Conservation (phyloP, 2,329 filamentous ascomycete species). For the Onygenales sp. region DNA sequence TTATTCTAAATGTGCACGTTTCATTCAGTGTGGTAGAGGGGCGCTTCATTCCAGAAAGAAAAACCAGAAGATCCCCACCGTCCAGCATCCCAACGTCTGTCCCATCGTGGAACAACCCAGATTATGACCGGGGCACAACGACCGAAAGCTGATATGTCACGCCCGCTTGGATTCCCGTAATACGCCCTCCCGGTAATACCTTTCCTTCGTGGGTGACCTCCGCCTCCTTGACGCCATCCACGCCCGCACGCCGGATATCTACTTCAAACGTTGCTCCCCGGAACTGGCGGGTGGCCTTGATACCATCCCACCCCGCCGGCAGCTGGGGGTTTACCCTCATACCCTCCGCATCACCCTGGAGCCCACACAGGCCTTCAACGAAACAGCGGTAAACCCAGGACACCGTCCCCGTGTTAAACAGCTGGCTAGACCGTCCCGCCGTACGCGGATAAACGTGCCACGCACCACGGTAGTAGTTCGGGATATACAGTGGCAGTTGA, state of each 20-base stretch:
- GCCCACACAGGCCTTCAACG: conserved; percentile 46
- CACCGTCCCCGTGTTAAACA: conserved; percentile 51
- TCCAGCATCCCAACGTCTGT: too few species aligned
- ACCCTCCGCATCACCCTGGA: conserved; percentile 41
- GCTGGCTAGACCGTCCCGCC: conserved; percentile 46
- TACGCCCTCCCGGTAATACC: conserved; percentile 30
- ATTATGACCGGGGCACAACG: conserved; percentile 14
- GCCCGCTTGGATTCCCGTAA: conserved; percentile 36
- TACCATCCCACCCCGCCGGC: conserved; percentile 40
- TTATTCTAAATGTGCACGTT: too few species aligned
- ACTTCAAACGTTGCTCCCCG: conserved; percentile 43
- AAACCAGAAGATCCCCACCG: too few species aligned
- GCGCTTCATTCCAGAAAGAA: too few species aligned
- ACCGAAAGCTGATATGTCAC: conserved; percentile 39
- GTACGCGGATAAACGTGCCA: conserved; percentile 42
- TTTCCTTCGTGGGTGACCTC: conserved; percentile 29
- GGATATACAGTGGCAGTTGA: conserved; percentile 49
- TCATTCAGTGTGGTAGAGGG: too few species aligned
- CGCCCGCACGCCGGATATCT: conserved; percentile 33
- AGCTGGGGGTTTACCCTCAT: conserved; percentile 42
- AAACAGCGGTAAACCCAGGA: conserved; percentile 49
- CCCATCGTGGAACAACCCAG: too few species aligned
- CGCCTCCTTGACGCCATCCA: conserved; percentile 24
- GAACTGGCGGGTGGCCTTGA: conserved; percentile 41
- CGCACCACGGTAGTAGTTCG: conserved; percentile 50